Percentiles rank a stretch among this genome's conserved stretches.
These are phyloP conservation scores for Pelargonium myrrhifolium DNA, from an alignment of 441 rosid species.

Conservation along the genomic window DNA sequence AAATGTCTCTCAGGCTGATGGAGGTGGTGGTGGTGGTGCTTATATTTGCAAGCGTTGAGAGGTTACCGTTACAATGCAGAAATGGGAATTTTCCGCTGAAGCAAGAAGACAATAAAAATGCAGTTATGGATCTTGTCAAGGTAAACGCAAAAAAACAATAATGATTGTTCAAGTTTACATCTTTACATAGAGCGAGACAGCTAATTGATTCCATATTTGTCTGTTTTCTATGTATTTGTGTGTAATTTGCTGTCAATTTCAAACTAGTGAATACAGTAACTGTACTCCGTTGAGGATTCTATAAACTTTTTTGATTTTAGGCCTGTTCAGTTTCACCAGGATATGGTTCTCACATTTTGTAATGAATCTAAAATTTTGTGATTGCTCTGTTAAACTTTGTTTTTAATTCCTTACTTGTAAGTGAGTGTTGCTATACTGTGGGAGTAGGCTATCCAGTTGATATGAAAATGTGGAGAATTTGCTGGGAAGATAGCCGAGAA, in stretches of 20 bases:
- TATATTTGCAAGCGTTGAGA: background rate
- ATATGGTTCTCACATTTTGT: background rate
- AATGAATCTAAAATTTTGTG: background rate
- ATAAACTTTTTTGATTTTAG: background rate
- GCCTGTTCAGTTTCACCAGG: background rate
- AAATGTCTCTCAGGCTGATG: background rate
- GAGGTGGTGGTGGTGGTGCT: background rate
- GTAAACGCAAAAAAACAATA: background rate
- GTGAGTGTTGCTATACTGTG: background rate
- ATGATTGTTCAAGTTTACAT: background rate
- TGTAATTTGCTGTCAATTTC: background rate
- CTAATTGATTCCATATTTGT: background rate
- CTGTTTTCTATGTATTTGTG: background rate
- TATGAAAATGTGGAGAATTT: background rate
- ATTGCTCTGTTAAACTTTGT: background rate
- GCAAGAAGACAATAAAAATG: background rate
- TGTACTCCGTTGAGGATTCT: background rate
- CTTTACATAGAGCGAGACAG: no score
- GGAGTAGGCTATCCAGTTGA: background rate
- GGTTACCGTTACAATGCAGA: slow-evolving; percentile 5
- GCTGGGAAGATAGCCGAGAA: no score
- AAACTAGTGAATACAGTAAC: background rate
- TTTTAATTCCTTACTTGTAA: background rate
- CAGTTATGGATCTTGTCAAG: slow-evolving; percentile 5
- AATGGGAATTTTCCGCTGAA: background rate